Percentiles rank a stretch among this genome's conserved stretches.
phyloP scores from a whole-genome alignment of 768 basidiomycete genomes.

The Strobilomyces echinocephalus region DNA sequence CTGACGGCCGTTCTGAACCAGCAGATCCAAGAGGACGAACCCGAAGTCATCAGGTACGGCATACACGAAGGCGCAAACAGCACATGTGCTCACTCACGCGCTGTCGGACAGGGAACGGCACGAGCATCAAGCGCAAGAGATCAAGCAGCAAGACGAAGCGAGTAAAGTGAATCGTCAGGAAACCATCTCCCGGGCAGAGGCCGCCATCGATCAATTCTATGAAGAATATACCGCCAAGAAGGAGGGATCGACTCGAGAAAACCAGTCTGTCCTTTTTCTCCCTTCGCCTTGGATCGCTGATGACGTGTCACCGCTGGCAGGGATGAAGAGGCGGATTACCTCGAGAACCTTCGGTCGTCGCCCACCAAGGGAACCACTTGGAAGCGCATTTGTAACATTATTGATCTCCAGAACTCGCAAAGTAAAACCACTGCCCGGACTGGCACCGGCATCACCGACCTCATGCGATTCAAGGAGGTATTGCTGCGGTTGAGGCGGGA shows the following conservation, averaged over 20 bases:
- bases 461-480: slow-evolving; percentile 89
- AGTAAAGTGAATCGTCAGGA: slow-evolving; percentile 76
- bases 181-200: slow-evolving; percentile 78
- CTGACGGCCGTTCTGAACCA: slow-evolving; percentile 72
- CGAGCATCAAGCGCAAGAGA: slow-evolving; percentile 79
- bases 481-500: slow-evolving; percentile 84
- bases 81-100: background rate
- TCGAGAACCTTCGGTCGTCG: slow-evolving; percentile 64
- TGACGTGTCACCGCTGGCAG: slow-evolving; percentile 36
- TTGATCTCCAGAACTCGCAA: slow-evolving; percentile 94
- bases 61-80: too few species aligned
- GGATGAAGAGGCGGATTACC: slow-evolving; percentile 48
- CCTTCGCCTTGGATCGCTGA: background rate
- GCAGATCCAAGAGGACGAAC: slow-evolving; percentile 70
- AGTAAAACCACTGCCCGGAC: slow-evolving; percentile 91
- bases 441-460: slow-evolving; percentile 79
- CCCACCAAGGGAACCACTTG: slow-evolving; percentile 91
- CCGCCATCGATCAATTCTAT: slow-evolving; percentile 86
- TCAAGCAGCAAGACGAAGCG: slow-evolving; percentile 75
- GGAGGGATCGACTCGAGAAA: slow-evolving; percentile 85
- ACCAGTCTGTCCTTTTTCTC: slow-evolving; percentile 59
- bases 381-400: slow-evolving; percentile 82
- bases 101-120: slow-evolving; percentile 70
- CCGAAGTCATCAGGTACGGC: slow-evolving; percentile 76
- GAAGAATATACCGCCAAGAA: slow-evolving; percentile 85